Base-by-base conservation (phyloP, 495 filamentous ascomycete species). In the Hypoxylon crocopeplum region DNA sequence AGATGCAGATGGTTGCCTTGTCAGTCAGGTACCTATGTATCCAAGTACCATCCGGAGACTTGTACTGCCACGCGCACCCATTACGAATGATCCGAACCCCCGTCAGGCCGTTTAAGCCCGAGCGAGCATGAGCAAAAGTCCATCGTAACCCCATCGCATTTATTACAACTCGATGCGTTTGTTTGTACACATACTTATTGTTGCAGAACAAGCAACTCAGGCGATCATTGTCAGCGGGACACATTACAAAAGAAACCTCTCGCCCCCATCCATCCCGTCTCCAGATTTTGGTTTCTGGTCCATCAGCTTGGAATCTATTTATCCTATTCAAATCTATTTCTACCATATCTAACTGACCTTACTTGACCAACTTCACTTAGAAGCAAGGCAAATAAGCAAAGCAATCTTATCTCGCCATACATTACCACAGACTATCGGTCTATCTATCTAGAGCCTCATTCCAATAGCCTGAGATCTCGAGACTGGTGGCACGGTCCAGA, bases 171-270 rank as follows among this genome's bases (percentile, higher is more conserved):
- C 60, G 39, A 58, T 57, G 20, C 7, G 32, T 17, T 11, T 25
- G 24, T 30, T 44, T 56, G 45, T 56, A 40, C 48, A 13, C 4
- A 54, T 32, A 53, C 27, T 17, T 44, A 58, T 51, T 17, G 38
- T 42, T 33, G 42, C n/a, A 55, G 39, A 38, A 48, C 50, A 39
- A 60, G 25, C n/a, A 56, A 39, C 41, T 44, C 62, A 58, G 44
- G 46, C 51, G 29, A 56, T 59, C 61, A n/a, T 38, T 40, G 57
- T 60, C 62, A 59, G 48, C 53, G 33, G 22, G 29, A 30, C 21
- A 46, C 29, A 62, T 67, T 70, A 70, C 67, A 70, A 70, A 65
- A 67, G 67, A 68, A 67, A 55, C 48, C 58, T 21, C 44, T 37
- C 51, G 46, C 55, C 50, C 61, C 55, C 55, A 30, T 59, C 54